Evolutionary conservation across 2,329 filamentous ascomycete species (phyloP).

Genomic region (Ophiobolus disseminans): DNA sequence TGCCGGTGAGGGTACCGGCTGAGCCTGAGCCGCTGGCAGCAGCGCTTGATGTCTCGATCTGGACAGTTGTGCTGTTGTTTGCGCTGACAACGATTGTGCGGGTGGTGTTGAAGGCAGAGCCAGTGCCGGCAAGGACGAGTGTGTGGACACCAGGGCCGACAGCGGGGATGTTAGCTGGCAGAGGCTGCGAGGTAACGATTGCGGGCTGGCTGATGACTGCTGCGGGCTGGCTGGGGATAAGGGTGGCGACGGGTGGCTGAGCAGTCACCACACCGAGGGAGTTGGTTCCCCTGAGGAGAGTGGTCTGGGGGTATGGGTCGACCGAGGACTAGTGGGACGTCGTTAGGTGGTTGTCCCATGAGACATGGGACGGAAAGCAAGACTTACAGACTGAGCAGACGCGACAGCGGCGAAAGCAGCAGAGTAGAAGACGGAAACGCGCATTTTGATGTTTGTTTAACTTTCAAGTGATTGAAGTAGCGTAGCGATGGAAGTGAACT

Average conservation of each 20-base stretch:
- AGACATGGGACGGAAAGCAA: slow-evolving; percentile 14
- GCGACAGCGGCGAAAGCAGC: slow-evolving; percentile 40
- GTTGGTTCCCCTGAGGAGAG: slow-evolving; percentile 40
- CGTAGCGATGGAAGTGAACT: slow-evolving; percentile 20
- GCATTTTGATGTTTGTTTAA: slow-evolving; percentile 35
- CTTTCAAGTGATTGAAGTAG: slow-evolving; percentile 10
- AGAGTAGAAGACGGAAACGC: slow-evolving; percentile 39
- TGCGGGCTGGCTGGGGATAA: slow-evolving; percentile 33
- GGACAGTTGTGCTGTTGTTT: slow-evolving; percentile 45
- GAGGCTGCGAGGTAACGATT: slow-evolving; percentile 32
- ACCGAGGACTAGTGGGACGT: slow-evolving; percentile 23
- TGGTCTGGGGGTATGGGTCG: slow-evolving; percentile 40
- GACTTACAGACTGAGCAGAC: slow-evolving; percentile 38
- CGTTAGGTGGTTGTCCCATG: slow-evolving; percentile 3
- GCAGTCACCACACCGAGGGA: slow-evolving; percentile 46
- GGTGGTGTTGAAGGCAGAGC: slow-evolving; percentile 36
- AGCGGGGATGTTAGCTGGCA: slow-evolving; percentile 44
- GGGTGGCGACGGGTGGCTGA: slow-evolving; percentile 30
- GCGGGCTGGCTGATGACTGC: slow-evolving; percentile 32
- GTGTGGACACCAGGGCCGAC: slow-evolving; percentile 45
- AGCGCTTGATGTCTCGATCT: slow-evolving; percentile 16
- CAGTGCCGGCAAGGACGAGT: slow-evolving; percentile 33
- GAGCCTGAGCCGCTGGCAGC: slow-evolving; percentile 16
- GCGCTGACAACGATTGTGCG: slow-evolving; percentile 42
- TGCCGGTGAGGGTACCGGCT: too few relatives aligned